phyloP scores from a whole-genome alignment of 2,329 filamentous ascomycete genomes.

The Paracoccidioides lutzii region DNA sequence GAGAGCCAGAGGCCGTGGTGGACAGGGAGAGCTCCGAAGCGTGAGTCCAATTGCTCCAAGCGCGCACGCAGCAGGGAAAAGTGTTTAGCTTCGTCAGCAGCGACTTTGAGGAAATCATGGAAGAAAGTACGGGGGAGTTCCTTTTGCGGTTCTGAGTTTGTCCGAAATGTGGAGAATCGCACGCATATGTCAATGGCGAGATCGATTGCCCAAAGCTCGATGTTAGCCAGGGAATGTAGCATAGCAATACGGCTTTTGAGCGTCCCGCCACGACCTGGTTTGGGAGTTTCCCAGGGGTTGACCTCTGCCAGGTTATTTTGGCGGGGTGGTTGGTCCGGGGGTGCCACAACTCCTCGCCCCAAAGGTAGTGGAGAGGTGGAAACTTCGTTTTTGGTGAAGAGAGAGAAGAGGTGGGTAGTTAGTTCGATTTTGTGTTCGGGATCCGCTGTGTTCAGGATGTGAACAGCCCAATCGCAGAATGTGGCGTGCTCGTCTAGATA shows the following conservation, averaged over 20 bases:
- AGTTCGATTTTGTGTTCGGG: constrained; percentile 38
- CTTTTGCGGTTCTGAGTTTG: constrained; percentile 14
- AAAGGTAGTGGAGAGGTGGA: constrained; percentile 31
- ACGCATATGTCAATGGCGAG: constrained; percentile 37
- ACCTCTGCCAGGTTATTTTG: constrained; percentile 27
- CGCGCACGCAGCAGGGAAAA: constrained; percentile 35
- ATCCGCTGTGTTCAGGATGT: constrained; percentile 34
- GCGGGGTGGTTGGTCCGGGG: constrained; percentile 32
- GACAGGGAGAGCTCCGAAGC: constrained; percentile 34
- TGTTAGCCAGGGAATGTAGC: constrained; percentile 37
- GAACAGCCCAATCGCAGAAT: constrained; percentile 37
- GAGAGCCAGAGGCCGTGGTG: constrained; percentile 37
- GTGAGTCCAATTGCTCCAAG: constrained; percentile 34
- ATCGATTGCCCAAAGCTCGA: constrained; percentile 38
- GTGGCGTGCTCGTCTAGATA: constrained; percentile 32
- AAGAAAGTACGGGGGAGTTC: constrained; percentile 34
- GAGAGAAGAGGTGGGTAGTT: constrained; percentile 32
- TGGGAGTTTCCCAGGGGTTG: constrained; percentile 30
- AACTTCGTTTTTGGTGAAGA: constrained; percentile 29
- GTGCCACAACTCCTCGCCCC: constrained; percentile 24
- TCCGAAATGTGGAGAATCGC: constrained; percentile 34
- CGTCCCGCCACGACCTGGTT: constrained; percentile 30
- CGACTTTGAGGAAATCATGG: constrained; percentile 38
- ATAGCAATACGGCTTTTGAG: constrained; percentile 35
- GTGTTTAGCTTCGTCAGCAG: constrained; percentile 37